phyloP scores from a whole-genome alignment of 768 basidiomycete species.

The Russula sp. region DNA sequence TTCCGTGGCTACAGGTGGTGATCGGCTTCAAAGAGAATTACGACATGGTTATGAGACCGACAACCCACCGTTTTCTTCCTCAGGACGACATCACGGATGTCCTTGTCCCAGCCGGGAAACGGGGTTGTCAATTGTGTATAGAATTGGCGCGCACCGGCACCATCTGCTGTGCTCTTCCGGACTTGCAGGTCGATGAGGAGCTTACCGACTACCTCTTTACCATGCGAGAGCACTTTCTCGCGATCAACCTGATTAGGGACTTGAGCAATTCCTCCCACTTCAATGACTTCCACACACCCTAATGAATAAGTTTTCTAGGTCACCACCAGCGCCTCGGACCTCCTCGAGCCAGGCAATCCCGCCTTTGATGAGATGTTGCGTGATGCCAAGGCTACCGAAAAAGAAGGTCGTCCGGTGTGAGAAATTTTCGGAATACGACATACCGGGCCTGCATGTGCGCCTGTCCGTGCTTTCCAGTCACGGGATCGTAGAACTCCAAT shows the following conservation, averaged over 20 bases:
- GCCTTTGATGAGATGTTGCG: constrained; percentile 64
- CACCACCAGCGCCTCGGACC: constrained; percentile 48
- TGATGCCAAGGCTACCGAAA: constrained; percentile 64
- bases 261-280: not conserved
- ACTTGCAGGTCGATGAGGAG: constrained; percentile 77
- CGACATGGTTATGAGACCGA: not conserved
- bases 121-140: constrained; percentile 78
- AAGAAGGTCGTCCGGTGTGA: not conserved
- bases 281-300: constrained; percentile 34
- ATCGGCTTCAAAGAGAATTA: not conserved
- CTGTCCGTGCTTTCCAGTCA: constrained; percentile 76
- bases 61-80: constrained; percentile 64
- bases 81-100: constrained; percentile 70
- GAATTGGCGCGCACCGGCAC: constrained; percentile 66
- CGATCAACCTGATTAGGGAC: constrained; percentile 54
- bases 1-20: constrained; percentile 56
- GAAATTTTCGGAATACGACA: constrained; percentile 19
- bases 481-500: constrained; percentile 78
- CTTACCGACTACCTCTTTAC: constrained; percentile 60
- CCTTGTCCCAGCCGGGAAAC: constrained; percentile 59
- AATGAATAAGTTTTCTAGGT: constrained; percentile 61
- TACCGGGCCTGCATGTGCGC: constrained; percentile 89
- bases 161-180: constrained; percentile 80
- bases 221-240: constrained; percentile 53
- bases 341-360: constrained; percentile 68